These are phyloP conservation scores for Trypanosoma mega DNA, from an alignment of 208 protist genomes.

Conservation along the genomic window DNA sequence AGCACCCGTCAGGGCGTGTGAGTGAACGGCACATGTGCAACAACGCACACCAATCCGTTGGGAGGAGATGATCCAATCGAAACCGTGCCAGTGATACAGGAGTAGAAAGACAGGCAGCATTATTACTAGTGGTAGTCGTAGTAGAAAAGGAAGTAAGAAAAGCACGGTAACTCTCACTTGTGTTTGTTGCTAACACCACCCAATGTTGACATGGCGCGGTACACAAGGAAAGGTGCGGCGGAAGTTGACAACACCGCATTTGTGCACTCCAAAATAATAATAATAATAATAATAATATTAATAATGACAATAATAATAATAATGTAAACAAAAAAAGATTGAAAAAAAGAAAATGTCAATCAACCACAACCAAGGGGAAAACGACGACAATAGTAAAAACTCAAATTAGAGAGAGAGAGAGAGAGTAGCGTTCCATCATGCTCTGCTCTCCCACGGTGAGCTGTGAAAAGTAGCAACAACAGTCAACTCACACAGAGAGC, in stretches of 20 bases:
- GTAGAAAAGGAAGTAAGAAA: conserved; percentile 14
- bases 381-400: too few relatives aligned
- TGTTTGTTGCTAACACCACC: conserved; percentile 46
- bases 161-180: conserved; percentile 35
- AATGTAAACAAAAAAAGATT: too few relatives aligned
- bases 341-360: too few relatives aligned
- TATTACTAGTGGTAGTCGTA: not conserved
- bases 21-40: conserved; percentile 47
- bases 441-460: too few relatives aligned
- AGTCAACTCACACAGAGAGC: too few relatives aligned
- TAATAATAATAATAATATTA: too few relatives aligned
- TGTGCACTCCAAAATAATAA: too few relatives aligned
- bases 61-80: conserved; percentile 46
- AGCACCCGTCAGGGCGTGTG: conserved; percentile 34
- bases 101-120: not conserved
- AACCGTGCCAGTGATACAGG: conserved; percentile 23
- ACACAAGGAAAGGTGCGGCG: conserved; percentile 30
- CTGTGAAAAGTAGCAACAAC: too few relatives aligned
- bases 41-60: conserved; percentile 41
- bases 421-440: too few relatives aligned
- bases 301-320: too few relatives aligned
- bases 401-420: too few relatives aligned
- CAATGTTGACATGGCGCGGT: conserved; percentile 26
- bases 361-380: too few relatives aligned
- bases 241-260: conserved; percentile 53